Evolutionary conservation across 2,329 filamentous ascomycete species (phyloP), one percentile per base, ranked within the genome.

Genomic region (Zasmidium citrigriseum): DNA sequence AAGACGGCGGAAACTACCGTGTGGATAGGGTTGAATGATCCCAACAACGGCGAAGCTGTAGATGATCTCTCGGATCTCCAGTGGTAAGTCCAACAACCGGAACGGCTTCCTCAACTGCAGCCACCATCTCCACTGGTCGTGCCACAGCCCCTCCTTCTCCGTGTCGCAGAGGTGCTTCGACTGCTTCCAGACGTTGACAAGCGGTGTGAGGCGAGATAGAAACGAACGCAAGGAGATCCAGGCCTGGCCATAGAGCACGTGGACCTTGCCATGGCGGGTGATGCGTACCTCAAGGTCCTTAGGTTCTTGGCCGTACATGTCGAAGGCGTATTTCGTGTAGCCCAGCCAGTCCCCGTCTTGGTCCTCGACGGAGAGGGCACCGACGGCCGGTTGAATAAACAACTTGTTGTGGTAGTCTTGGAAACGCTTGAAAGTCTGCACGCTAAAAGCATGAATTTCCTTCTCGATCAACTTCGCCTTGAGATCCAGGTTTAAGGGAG

Each of bases 31-130:
- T 38, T 58, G 45, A 20, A 64, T 52, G 4, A 24, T 29, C 22
- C 41, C 22, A 2, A 57, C 59, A 14, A 62, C 58, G 4, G 54
- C 46, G 21, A 58, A 50, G 11, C 27, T 24, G 50, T 67, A 70
- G 29, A 70, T 66, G 1, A 45, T 7, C 3, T 67, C 56, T 9
- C 69, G 64, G 14, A 71, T 49, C 45, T 71, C 69, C 2, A 45
- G 29, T 4, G 69, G 68, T n/a, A 71, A 51, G 0, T 60, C 27
- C 2, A 65, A 22, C 14, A 70, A 46, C 5, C 14, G 34, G 51
- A 62, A 62, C 3, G 23, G 47, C 41, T 60, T 60, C 0, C 38
- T 21, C 23, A 59, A 57, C 16, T 45, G 14, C 18, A 7, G 50
- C 53, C 58, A 63, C 49, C 57, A 57, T 10, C 48, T 24, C 61